A percentile compares a stretch with the other conserved stretches of the same genome.
These are phyloP conservation scores for Ambrosia hybrid DNA, from an alignment of 140 eudicot genomes.

Conservation along the genomic window DNA sequence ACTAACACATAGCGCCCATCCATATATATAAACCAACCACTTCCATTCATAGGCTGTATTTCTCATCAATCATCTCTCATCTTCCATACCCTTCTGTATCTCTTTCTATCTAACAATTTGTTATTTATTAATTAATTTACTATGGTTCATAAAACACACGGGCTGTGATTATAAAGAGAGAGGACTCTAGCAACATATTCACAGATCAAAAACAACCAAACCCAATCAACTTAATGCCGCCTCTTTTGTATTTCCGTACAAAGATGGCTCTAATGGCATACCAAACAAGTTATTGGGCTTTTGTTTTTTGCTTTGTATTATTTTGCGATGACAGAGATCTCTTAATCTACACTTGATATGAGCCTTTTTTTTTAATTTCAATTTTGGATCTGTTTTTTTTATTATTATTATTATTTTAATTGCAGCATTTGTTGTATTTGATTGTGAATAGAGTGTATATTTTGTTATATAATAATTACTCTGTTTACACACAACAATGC, in stretches of 20 bases:
- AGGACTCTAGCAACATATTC: constrained; percentile 29
- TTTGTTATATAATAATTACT: background rate
- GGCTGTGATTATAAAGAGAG: constrained; percentile 36
- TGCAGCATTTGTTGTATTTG: constrained; percentile 46
- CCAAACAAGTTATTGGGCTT: background rate
- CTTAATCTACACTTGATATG: constrained; percentile 53
- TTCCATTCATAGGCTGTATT: too few relatives aligned
- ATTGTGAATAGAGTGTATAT: constrained; percentile 13
- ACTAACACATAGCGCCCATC: background rate
- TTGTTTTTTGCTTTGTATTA: background rate
- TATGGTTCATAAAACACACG: too few relatives aligned
- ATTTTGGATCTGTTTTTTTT: too few relatives aligned
- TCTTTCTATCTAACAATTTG: background rate
- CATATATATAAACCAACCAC: background rate
- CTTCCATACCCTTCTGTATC: background rate
- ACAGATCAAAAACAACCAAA: background rate
- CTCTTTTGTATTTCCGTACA: constrained; percentile 9
- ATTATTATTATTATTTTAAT: background rate
- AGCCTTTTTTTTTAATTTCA: constrained; percentile 17
- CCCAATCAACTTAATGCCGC: constrained; percentile 18
- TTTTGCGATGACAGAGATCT: constrained; percentile 41
- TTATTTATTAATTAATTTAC: too few relatives aligned
- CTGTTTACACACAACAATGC: constrained; percentile 38
- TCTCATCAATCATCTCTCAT: background rate
- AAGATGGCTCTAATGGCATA: constrained; percentile 31